Percentiles rank a stretch among this genome's conserved stretches.
Evolutionary conservation across 345 rosid species (phyloP).

Genomic region (Zanthoxylum bungeanum): DNA sequence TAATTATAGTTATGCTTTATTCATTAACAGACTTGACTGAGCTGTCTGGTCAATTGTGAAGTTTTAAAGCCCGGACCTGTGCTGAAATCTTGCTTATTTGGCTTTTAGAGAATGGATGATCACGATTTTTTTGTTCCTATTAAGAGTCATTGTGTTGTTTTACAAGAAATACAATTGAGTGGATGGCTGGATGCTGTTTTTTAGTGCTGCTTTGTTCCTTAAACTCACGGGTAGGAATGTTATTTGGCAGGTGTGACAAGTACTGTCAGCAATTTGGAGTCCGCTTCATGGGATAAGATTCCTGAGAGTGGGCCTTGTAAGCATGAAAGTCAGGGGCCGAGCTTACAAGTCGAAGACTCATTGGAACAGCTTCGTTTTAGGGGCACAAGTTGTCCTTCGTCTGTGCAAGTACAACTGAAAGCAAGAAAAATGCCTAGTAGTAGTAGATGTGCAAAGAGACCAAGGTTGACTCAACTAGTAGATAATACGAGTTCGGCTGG

Average conservation of each 20-base stretch:
- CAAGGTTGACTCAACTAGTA: slow-evolving; percentile 43
- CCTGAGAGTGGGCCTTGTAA: slow-evolving; percentile 19
- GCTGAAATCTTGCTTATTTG: neutral
- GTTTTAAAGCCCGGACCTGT: neutral
- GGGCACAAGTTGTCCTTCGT: slow-evolving; percentile 23
- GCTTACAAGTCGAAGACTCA: slow-evolving; percentile 31
- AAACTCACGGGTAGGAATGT: slow-evolving; percentile 4
- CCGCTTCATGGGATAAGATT: slow-evolving; percentile 39
- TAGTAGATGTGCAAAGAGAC: slow-evolving; percentile 52
- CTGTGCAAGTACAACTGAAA: slow-evolving; percentile 45
- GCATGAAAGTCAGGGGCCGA: slow-evolving; percentile 29
- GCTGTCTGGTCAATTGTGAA: neutral
- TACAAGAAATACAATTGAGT: too few species aligned
- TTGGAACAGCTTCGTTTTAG: slow-evolving; percentile 34
- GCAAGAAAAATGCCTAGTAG: slow-evolving; percentile 49
- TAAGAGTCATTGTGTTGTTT: neutral
- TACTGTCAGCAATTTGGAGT: slow-evolving; percentile 33
- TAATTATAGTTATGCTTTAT: too few species aligned
- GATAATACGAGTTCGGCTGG: slow-evolving; percentile 32
- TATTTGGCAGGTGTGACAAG: slow-evolving; percentile 46
- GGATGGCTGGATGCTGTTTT: too few species aligned
- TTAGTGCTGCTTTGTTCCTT: neutral
- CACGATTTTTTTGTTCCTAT: neutral
- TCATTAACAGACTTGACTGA: too few species aligned
- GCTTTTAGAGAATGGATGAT: neutral